Conservation (phyloP, 306 rosid species). For the Glycyrrhiza uralensis region DNA sequence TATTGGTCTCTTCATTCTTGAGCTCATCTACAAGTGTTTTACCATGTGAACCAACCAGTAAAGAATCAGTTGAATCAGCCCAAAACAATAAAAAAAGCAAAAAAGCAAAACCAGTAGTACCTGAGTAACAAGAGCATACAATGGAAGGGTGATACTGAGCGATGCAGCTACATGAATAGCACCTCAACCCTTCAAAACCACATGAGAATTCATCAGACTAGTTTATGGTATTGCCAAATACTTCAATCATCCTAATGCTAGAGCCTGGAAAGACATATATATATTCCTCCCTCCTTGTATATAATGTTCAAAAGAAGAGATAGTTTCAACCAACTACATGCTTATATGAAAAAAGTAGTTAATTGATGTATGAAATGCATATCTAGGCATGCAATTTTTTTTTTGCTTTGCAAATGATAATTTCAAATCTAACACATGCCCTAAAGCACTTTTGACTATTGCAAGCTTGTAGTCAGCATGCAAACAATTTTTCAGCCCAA, state of each 20-base stretch:
- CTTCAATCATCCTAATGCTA: not conserved
- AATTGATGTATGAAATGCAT: not conserved
- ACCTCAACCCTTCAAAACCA: constrained; percentile 51
- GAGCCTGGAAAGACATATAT: no score
- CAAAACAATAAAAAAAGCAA: not conserved
- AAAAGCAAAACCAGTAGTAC: constrained; percentile 37
- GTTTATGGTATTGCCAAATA: not conserved
- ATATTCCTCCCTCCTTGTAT: no score
- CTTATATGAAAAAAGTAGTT: not conserved
- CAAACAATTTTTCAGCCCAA: constrained; percentile 72
- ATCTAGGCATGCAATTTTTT: not conserved
- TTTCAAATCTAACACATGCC: constrained; percentile 49
- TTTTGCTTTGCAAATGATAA: not conserved
- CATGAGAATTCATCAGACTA: constrained; percentile 10
- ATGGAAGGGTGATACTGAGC: constrained; percentile 95
- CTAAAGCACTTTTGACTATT: constrained; percentile 59
- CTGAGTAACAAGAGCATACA: constrained; percentile 96
- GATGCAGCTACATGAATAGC: constrained; percentile 77
- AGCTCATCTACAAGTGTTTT: constrained; percentile 77
- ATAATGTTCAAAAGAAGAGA: not conserved
- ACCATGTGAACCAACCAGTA: no score
- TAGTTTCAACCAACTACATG: not conserved
- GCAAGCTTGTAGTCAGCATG: constrained; percentile 61
- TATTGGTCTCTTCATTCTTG: constrained; percentile 75
- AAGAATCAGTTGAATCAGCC: no score